Base-by-base conservation (phyloP, 495 filamentous ascomycete species). In the Pseudoneurospora amorphoporcata region DNA sequence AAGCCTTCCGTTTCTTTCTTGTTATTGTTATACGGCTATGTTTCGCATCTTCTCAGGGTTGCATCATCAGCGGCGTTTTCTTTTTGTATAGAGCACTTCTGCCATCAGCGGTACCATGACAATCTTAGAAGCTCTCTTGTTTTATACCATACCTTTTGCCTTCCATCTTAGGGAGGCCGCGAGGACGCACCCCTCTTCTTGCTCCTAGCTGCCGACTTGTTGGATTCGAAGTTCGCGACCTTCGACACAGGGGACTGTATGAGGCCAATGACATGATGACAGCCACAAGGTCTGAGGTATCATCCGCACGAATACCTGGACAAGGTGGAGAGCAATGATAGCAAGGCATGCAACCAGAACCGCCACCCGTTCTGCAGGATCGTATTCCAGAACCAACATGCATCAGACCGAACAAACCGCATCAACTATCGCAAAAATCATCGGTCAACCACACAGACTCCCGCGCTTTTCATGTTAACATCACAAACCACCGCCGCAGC, bases 11-110 rank as follows among this genome's bases (percentile, higher is more conserved):
- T 37, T 7, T 43, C 0, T n/a, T 29, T 38, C 7, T 69, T 38
- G 35, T 58, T 58, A n/a, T 71, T 29, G 16, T 43, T 32, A n/a
- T 58, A 39, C 9, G 37, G 38, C 12, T 29, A 17, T 53, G 40
- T 38, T 69, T 72, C 29, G 40, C 72, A 72, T 73, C 53, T 71
- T 41, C 72, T 73, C 68, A 17, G 14, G 29, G 53, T 65, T 65
- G 53, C 53, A 65, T 65, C 29, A 65, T 35, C 14, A 65, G 29
- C 53, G 53, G 29, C 23, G 53, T 65, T 65, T 9, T 65, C 29
- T 65, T 65, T 65, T 35, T 65, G 53, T 35, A 3, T 17, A 35
- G 6, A 65, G 29, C 29, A 37, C 17, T 32, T 65, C 23, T 32
- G 29, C 53, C 53, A 35, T 65, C 29, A 65, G 29, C 29, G 29